These are phyloP conservation scores for Aureobasidium sp. DNA, from an alignment of 2,329 filamentous ascomycete genomes.

Conservation along the genomic window DNA sequence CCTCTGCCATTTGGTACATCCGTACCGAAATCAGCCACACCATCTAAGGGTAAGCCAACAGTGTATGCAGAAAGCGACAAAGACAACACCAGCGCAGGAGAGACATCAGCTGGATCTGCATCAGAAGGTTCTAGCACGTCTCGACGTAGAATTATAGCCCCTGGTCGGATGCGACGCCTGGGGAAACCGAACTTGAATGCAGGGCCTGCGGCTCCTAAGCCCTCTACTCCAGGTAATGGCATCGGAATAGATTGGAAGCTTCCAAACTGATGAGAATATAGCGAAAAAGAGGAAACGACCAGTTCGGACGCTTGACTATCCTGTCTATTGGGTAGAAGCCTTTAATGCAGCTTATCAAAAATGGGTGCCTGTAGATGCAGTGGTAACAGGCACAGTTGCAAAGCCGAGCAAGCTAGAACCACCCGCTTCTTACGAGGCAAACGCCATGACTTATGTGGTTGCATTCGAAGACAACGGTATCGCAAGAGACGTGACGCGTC, in stretches of 20 bases:
- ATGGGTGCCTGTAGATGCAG: conserved; percentile 81
- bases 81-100: conserved; percentile 21
- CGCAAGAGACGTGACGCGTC: conserved; percentile 75
- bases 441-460: conserved; percentile 74
- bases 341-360: conserved; percentile 81
- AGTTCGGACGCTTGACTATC: conserved; percentile 65
- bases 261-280: conserved; percentile 25
- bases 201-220: not conserved
- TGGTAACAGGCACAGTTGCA: conserved; percentile 73
- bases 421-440: conserved; percentile 67
- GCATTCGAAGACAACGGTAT: conserved; percentile 75
- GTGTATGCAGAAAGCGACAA: conserved; percentile 27
- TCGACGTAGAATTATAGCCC: conserved; percentile 7
- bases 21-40: conserved; percentile 39
- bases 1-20: conserved; percentile 60
- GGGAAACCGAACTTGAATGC: conserved; percentile 27
- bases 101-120: conserved; percentile 15
- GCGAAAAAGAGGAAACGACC: conserved; percentile 34
- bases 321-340: conserved; percentile 91
- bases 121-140: conserved; percentile 11
- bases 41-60: conserved; percentile 33
- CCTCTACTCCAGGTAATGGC: conserved; percentile 16
- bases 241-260: conserved; percentile 21
- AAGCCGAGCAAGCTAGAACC: conserved; percentile 75
- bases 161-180: conserved; percentile 25